Conservation (phyloP, 768 basidiomycete genomes). For the Amanita phalloides region DNA sequence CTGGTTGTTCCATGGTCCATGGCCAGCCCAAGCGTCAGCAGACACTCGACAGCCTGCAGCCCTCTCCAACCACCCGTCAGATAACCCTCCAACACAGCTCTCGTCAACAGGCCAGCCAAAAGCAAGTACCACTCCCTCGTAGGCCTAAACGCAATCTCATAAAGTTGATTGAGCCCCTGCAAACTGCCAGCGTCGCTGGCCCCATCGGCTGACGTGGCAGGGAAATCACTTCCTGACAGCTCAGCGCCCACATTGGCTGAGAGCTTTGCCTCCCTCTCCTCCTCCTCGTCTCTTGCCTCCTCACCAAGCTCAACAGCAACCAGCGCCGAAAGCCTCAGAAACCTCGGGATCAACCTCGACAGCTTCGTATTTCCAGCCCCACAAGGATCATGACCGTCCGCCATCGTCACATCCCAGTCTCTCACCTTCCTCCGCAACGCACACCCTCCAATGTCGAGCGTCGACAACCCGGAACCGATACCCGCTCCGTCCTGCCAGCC, state of each 20-base stretch:
- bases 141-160: constrained; percentile 48
- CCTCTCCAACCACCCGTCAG: constrained; percentile 76
- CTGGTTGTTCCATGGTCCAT: constrained; percentile 16
- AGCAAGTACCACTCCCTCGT: constrained; percentile 78
- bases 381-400: constrained; percentile 11
- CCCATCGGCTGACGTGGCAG: constrained; percentile 9
- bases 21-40: constrained; percentile 64
- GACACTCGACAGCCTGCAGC: constrained; percentile 52
- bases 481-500: constrained; percentile 73
- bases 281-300: constrained; percentile 53
- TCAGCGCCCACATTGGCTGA: neutral
- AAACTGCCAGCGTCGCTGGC: constrained; percentile 5
- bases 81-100: constrained; percentile 82
- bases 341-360: constrained; percentile 56
- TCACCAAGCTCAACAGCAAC: constrained; percentile 69
- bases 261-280: constrained; percentile 9
- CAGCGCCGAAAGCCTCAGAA: constrained; percentile 67
- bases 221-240: neutral
- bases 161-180: constrained; percentile 15
- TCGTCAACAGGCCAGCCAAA: constrained; percentile 62
- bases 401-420: constrained; percentile 7
- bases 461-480: constrained; percentile 58
- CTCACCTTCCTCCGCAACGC: constrained; percentile 40
- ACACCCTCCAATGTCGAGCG: constrained; percentile 45
- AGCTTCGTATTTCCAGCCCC: constrained; percentile 55